Base-by-base conservation (phyloP, 352 stramenopile genomes). In the Globisporangium alternatum region DNA sequence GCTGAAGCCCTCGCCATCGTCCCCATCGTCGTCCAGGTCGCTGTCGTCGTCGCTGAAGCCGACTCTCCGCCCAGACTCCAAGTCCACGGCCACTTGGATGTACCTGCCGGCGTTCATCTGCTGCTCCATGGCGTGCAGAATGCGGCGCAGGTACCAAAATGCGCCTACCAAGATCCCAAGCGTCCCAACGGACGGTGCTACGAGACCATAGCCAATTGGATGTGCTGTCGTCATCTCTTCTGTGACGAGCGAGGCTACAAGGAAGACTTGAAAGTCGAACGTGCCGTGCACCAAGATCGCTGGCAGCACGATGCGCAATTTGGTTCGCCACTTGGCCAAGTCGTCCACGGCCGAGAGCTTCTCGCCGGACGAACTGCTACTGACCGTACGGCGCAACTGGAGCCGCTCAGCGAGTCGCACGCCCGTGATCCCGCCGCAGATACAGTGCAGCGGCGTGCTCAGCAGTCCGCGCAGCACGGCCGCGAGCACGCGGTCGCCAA, bases 351-450 rank as follows among this genome's bases (percentile, higher is more conserved):
- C 41, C 12, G 60, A 44, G 56, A 9, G 60, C 48, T 35, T 68
- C 67, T 71, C 62, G 8, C 12, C 52, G 4, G 51, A 57, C 2
- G 3, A 17, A 13, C 54, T 31, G 43, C 61, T 2, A 62, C 56
- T 1, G 70, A 72, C 1, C 3, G 19, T 28, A 33, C 69, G 71
- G 8, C 67, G 45, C 19, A 74, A 43, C 39, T 70, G 61, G 12
- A 86, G 65, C 13, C 65, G 60, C 37, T 74, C 56, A 3, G 80
- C 81, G 49, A 93, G 67, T n/a, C 78, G 80, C 31, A 88, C 81
- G 13, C 80, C 84, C 3, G 81, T 90, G 56, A 91, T 77, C 33
- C 72, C 75, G 19, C 78, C 78, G 41, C 81, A 91, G 33, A 91
- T 68, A n/a, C 72, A 76, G 48, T 93, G 84, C 12, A 93, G 60